Percentiles rank a stretch among this genome's conserved stretches.
Evolutionary conservation across 805 yeast genomes (phyloP).

Genomic region (Yamadazyma phyllophila): DNA sequence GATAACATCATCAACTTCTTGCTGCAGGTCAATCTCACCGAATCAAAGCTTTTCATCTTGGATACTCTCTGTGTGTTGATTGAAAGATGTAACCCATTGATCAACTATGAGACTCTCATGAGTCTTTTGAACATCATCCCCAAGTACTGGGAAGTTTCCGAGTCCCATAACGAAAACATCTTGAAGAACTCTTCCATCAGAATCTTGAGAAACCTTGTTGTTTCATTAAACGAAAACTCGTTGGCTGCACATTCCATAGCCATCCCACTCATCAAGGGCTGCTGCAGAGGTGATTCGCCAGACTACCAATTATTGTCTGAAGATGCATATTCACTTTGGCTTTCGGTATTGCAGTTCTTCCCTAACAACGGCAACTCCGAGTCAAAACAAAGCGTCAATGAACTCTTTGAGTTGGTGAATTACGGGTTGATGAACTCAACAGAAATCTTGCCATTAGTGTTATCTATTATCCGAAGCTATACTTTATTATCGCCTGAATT

Average conservation of each 20-base stretch:
- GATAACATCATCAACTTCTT: constrained; percentile 49
- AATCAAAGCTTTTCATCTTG: constrained; percentile 72
- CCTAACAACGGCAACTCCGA: constrained; percentile 31
- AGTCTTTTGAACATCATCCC: constrained; percentile 62
- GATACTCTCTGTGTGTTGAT: constrained; percentile 64
- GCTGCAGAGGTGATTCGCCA: constrained; percentile 48
- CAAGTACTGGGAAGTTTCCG: constrained; percentile 66
- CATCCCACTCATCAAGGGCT: constrained; percentile 63
- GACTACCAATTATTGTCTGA: constrained; percentile 62
- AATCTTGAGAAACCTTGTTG: constrained; percentile 53
- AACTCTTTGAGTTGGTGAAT: constrained; percentile 50
- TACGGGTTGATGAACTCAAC: constrained; percentile 68
- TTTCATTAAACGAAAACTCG: constrained; percentile 56
- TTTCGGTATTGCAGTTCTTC: constrained; percentile 60
- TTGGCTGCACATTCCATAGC: constrained; percentile 50
- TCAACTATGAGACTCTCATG: constrained; percentile 49
- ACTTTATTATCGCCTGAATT: constrained; percentile 45
- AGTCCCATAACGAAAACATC: constrained; percentile 41
- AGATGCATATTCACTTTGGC: constrained; percentile 87
- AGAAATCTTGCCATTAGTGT: constrained; percentile 63
- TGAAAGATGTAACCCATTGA: constrained; percentile 62
- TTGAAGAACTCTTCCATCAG: constrained; percentile 44
- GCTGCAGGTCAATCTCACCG: constrained; percentile 55
- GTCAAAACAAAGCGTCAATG: constrained; percentile 37
- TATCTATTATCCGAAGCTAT: constrained; percentile 64